phyloP scores from a whole-genome alignment of 371 early-diverging fungal genomes.

The Mucor sp. region DNA sequence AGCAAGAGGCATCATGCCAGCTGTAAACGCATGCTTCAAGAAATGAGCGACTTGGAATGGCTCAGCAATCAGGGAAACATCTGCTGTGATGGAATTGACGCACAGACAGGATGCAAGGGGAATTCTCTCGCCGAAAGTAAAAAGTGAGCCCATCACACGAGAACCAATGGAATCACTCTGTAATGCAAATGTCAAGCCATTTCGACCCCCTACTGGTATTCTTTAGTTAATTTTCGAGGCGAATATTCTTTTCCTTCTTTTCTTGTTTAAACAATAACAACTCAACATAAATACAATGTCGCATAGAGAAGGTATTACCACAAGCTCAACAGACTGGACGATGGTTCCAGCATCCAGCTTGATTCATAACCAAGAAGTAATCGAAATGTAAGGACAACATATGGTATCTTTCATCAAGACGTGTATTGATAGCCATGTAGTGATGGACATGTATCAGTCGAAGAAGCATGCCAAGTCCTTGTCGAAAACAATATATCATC shows the following conservation, averaged over 20 bases:
- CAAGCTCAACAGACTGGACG: slow-evolving; percentile 55
- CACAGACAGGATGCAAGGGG: background rate
- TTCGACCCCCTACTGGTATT: background rate
- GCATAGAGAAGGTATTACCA: slow-evolving; percentile 61
- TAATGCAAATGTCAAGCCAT: background rate
- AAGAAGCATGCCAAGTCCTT: slow-evolving; percentile 49
- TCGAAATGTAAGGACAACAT: slow-evolving; percentile 51
- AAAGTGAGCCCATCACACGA: background rate
- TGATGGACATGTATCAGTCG: slow-evolving; percentile 41
- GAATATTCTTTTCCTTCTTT: background rate
- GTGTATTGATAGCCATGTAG: slow-evolving; percentile 14
- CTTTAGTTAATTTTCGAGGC: background rate
- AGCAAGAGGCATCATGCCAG: no score
- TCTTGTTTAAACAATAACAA: background rate
- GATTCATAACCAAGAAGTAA: slow-evolving; percentile 52
- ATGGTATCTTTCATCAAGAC: background rate
- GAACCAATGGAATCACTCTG: background rate
- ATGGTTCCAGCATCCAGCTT: slow-evolving; percentile 55
- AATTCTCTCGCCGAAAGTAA: background rate
- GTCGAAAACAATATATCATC: slow-evolving; percentile 58
- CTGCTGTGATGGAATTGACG: background rate
- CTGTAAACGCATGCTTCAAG: no score
- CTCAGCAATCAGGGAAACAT: background rate
- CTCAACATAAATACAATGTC: slow-evolving; percentile 12
- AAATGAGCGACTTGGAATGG: no score